These are phyloP conservation scores for Lachancea sp. DNA, from an alignment of 805 yeast genomes.

Conservation along the genomic window DNA sequence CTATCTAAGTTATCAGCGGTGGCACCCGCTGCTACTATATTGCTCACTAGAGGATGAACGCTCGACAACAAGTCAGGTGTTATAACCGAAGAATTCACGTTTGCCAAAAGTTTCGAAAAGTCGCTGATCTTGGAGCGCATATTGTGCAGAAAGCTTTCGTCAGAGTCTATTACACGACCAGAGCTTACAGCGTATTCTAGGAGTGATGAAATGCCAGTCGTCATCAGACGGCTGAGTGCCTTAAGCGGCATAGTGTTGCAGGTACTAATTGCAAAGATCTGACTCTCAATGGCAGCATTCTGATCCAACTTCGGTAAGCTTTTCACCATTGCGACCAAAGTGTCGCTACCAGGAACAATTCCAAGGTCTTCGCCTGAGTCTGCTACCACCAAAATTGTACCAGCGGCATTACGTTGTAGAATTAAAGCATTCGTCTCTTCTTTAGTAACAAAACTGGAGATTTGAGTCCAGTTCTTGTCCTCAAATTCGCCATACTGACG, in stretches of 20 bases:
- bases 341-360: slow-evolving; percentile 7
- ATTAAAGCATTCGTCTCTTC: slow-evolving; percentile 6
- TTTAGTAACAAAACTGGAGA: background rate
- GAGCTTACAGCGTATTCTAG: slow-evolving; percentile 42
- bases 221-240: slow-evolving; percentile 51
- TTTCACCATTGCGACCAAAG: slow-evolving; percentile 36
- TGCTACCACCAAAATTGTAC: background rate
- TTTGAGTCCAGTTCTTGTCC: background rate
- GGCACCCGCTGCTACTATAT: slow-evolving; percentile 35
- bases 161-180: slow-evolving; percentile 10
- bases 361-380: background rate
- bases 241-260: slow-evolving; percentile 37
- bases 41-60: slow-evolving; percentile 46
- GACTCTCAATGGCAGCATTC: slow-evolving; percentile 25
- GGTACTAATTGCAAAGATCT: slow-evolving; percentile 33
- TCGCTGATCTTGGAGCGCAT: slow-evolving; percentile 64
- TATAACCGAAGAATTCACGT: slow-evolving; percentile 59
- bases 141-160: slow-evolving; percentile 35
- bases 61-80: slow-evolving; percentile 54
- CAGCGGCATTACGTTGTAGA: background rate
- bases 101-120: slow-evolving; percentile 57
- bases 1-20: slow-evolving; percentile 19
- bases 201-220: slow-evolving; percentile 60
- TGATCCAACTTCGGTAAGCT: slow-evolving; percentile 32
- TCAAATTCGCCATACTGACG: background rate